Conservation (phyloP, 495 filamentous ascomycete genomes). For the Podospora conica region DNA sequence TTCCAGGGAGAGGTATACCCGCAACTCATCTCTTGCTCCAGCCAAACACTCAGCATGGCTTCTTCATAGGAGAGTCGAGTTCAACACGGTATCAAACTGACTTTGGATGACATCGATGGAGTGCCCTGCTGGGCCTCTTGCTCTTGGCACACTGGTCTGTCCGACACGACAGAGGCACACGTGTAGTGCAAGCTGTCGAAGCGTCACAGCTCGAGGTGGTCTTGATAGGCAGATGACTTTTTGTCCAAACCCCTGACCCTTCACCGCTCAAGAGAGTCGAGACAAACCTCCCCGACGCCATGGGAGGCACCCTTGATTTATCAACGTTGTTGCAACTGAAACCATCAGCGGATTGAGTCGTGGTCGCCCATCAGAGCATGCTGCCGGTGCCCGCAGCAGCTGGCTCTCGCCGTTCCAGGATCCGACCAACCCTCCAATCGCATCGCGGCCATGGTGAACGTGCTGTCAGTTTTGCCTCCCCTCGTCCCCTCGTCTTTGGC, state of each 20-base stretch:
- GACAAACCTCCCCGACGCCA: neutral
- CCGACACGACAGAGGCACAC: neutral
- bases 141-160: neutral
- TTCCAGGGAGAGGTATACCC: too few species aligned
- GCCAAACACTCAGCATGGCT: neutral
- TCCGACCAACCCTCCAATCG: neutral
- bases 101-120: neutral
- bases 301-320: neutral
- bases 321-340: neutral
- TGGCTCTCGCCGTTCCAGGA: constrained; percentile 1
- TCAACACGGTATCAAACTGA: neutral
- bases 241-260: neutral
- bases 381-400: neutral
- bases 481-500: neutral
- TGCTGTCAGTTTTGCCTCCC: constrained; percentile 5
- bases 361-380: neutral
- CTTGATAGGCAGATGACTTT: neutral
- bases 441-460: neutral
- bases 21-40: too few species aligned
- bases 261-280: neutral
- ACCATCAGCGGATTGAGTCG: neutral
- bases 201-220: neutral
- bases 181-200: neutral
- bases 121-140: neutral
- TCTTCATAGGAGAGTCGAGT: neutral